These are phyloP conservation scores for Coemansia reversa DNA, from an alignment of 192 early-diverging fungal genomes.

Conservation along the genomic window DNA sequence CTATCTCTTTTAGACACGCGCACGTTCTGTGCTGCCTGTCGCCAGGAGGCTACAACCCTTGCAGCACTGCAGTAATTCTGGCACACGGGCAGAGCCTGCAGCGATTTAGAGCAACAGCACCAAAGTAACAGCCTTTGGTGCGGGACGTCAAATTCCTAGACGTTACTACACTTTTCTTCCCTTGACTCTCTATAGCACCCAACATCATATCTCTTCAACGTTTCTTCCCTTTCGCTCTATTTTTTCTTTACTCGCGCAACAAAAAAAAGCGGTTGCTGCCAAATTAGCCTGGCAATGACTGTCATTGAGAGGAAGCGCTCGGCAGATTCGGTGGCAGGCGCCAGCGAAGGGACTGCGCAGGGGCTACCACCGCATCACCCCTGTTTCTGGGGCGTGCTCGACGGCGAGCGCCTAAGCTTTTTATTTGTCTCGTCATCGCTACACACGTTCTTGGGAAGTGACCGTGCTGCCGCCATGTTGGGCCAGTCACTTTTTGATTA, in stretches of 20 bases:
- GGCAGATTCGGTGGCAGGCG: conserved; percentile 24
- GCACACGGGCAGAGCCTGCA: conserved; percentile 5
- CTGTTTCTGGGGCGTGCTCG: conserved; percentile 54
- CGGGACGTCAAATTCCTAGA: conserved; percentile 2
- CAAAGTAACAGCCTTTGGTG: conserved; percentile 6
- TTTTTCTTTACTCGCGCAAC: conserved; percentile 2
- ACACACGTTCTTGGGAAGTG: conserved; percentile 33
- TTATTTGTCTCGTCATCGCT: conserved; percentile 49
- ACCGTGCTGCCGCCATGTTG: conserved; percentile 23
- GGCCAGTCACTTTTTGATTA: conserved; percentile 52
- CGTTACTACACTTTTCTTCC: conserved; percentile 15
- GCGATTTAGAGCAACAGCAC: conserved; percentile 11
- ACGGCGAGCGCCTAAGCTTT: conserved; percentile 47
- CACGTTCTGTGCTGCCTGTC: background rate
- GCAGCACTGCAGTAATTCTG: conserved; percentile 19
- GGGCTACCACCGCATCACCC: conserved; percentile 21
- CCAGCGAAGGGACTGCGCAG: conserved; percentile 8
- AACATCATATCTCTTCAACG: background rate
- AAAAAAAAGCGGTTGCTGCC: background rate
- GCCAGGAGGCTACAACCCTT: background rate
- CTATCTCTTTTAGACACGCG: background rate
- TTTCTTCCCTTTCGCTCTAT: background rate
- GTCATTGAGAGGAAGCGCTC: conserved; percentile 46
- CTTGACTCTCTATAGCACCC: background rate
- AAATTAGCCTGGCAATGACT: conserved; percentile 33